A percentile compares a stretch with the other conserved stretches of the same genome.
phyloP scores from a whole-genome alignment of 768 basidiomycete species.

The Termitomyces sp. region DNA sequence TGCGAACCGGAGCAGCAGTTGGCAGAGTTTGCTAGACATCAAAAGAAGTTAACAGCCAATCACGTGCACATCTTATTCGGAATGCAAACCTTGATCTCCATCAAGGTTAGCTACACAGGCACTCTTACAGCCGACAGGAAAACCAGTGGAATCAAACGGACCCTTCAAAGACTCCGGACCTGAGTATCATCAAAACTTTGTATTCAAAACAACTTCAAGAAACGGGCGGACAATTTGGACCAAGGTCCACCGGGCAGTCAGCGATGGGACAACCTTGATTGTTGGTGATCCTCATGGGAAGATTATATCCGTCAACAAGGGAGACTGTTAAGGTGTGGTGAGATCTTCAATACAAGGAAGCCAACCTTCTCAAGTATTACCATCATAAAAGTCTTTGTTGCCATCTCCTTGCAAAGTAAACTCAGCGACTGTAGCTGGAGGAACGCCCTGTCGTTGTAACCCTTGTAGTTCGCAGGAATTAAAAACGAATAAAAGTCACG shows the following conservation, averaged over 20 bases:
- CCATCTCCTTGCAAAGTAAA: conserved; percentile 48
- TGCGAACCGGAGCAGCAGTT: conserved; percentile 31
- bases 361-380: conserved; percentile 23
- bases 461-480: background rate
- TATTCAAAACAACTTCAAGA: background rate
- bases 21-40: conserved; percentile 22
- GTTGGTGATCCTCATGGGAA: conserved; percentile 49
- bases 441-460: conserved; percentile 38
- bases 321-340: conserved; percentile 30
- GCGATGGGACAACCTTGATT: conserved; percentile 42
- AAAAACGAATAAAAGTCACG: background rate
- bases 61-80: background rate
- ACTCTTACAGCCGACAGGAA: conserved; percentile 47
- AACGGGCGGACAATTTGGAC: conserved; percentile 35
- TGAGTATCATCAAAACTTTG: background rate
- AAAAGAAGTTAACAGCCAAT: background rate
- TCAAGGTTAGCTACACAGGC: conserved; percentile 37
- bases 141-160: conserved; percentile 40
- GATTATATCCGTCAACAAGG: conserved; percentile 54
- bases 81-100: conserved; percentile 19
- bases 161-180: conserved; percentile 42
- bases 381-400: conserved; percentile 54
- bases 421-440: conserved; percentile 66
- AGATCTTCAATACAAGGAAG: background rate
- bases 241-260: conserved; percentile 50